phyloP scores from a whole-genome alignment of 139 green algal genomes.

The Pleodorina starrii region DNA sequence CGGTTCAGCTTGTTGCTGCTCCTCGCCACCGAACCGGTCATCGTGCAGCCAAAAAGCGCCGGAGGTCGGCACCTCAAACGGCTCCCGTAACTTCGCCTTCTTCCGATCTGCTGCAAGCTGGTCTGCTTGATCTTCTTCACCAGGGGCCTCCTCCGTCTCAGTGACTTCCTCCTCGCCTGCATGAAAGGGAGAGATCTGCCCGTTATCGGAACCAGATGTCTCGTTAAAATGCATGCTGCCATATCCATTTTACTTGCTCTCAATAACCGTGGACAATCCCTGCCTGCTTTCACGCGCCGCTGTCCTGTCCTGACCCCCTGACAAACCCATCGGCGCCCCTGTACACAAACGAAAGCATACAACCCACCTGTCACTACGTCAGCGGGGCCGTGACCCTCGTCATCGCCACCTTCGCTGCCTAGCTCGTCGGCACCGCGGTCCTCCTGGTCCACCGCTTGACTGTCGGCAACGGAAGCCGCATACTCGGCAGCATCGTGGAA shows the following conservation, averaged over 20 bases:
- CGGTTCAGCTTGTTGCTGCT: constrained; percentile 38
- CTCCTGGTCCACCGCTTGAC: background rate
- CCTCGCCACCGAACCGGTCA: constrained; percentile 61
- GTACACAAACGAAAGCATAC: too few species aligned
- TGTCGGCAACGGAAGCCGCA: constrained; percentile 37
- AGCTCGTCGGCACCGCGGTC: background rate
- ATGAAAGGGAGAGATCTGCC: background rate
- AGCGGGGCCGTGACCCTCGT: background rate
- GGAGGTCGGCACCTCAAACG: constrained; percentile 66
- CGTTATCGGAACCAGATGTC: background rate
- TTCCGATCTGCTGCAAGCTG: background rate
- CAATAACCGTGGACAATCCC: background rate
- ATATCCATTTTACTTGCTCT: background rate
- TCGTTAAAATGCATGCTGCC: background rate
- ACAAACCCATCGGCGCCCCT: too few species aligned
- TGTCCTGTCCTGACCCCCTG: too few species aligned
- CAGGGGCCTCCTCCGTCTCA: background rate
- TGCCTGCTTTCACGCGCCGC: background rate
- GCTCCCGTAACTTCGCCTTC: constrained; percentile 60
- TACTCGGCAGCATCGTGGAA: constrained; percentile 56
- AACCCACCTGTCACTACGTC: background rate
- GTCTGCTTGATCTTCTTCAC: background rate
- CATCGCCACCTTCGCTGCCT: background rate
- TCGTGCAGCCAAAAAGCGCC: constrained; percentile 74
- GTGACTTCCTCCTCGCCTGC: background rate